Conservation (phyloP, 495 filamentous ascomycete species). For the Massariosphaeria phaeospora region DNA sequence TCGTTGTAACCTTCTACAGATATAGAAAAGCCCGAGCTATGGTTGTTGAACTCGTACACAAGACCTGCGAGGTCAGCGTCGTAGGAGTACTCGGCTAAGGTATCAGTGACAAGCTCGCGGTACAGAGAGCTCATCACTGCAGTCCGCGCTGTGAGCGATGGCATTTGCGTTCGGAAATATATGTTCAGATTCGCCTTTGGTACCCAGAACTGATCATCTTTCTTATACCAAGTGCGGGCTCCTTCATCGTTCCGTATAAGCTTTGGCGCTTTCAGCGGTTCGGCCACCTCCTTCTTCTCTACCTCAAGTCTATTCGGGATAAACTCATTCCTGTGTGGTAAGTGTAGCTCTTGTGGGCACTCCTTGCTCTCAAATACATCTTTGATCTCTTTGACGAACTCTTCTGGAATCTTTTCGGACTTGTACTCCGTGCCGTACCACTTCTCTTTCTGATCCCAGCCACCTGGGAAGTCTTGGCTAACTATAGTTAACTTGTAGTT, state of each 20-base stretch:
- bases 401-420: slow-evolving; percentile 70
- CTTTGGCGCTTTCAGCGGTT: slow-evolving; percentile 68
- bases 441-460: slow-evolving; percentile 84
- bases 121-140: slow-evolving; percentile 74
- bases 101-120: slow-evolving; percentile 82
- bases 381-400: slow-evolving; percentile 65
- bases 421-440: slow-evolving; percentile 98
- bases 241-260: slow-evolving; percentile 82
- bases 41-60: slow-evolving; percentile 69
- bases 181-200: slow-evolving; percentile 85
- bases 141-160: slow-evolving; percentile 70
- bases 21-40: slow-evolving; percentile 68
- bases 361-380: slow-evolving; percentile 57
- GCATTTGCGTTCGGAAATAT: slow-evolving; percentile 71
- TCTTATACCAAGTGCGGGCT: slow-evolving; percentile 94
- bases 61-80: slow-evolving; percentile 92
- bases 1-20: slow-evolving; percentile 90
- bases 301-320: slow-evolving; percentile 91
- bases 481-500: slow-evolving; percentile 83
- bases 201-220: slow-evolving; percentile 98
- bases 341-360: slow-evolving; percentile 66
- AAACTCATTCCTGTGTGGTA: slow-evolving; percentile 93
- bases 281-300: slow-evolving; percentile 80
- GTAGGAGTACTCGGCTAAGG: slow-evolving; percentile 90
- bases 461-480: slow-evolving; percentile 73